Evolutionary conservation across 139 green algal species (phyloP).

Genomic region (Coelastrella sp.): DNA sequence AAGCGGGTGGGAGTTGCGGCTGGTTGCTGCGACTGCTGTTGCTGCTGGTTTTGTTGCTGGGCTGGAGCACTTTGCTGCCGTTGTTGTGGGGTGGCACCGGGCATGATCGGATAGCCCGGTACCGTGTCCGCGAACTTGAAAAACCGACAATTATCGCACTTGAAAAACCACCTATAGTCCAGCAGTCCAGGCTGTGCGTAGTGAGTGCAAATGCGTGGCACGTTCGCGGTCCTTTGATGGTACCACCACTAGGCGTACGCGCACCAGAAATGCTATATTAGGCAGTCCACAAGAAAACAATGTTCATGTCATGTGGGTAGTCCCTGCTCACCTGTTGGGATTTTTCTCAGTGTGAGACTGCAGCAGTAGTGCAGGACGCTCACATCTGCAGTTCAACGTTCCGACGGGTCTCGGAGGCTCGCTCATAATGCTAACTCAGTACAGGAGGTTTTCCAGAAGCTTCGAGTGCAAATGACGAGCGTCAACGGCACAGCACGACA

Average conservation of each 20-base stretch:
- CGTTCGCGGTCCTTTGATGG: not conserved
- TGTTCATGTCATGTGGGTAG: not conserved
- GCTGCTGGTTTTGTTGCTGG: conserved; percentile 3
- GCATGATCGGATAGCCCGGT: conserved; percentile 1
- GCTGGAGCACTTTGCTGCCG: not conserved
- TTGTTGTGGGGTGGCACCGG: not conserved
- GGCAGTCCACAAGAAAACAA: not conserved
- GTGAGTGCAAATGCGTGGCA: not conserved
- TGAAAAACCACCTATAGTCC: conserved; percentile 30
- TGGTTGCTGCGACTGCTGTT: not conserved
- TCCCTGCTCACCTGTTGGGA: conserved; percentile 4
- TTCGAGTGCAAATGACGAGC: not conserved
- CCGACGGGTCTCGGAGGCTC: not conserved
- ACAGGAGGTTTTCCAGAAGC: not conserved
- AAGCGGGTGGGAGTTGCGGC: not conserved
- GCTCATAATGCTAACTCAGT: not conserved
- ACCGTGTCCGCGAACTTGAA: conserved; percentile 14
- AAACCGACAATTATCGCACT: not conserved
- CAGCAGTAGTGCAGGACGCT: not conserved
- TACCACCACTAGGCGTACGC: too few species aligned
- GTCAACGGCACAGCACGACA: not conserved
- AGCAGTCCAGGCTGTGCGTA: not conserved
- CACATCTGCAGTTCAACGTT: not conserved
- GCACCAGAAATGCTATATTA: not conserved
- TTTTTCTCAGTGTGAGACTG: not conserved